phyloP scores from a whole-genome alignment of 2,329 filamentous ascomycete species.

The Aaosphaeria arxii region DNA sequence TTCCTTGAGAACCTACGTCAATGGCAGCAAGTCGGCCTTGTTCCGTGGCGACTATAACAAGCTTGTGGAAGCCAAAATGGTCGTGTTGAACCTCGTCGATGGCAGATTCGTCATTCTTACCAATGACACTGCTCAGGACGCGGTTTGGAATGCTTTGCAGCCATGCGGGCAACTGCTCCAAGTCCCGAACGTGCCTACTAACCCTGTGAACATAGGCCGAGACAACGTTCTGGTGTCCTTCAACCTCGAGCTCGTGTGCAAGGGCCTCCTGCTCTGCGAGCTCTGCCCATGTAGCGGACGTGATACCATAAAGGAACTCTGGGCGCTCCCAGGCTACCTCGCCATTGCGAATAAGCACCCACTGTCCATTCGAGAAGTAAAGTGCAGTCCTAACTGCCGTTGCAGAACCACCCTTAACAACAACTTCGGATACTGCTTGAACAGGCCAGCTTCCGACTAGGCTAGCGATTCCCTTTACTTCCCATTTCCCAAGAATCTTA shows the following conservation, averaged over 20 bases:
- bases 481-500: conserved; percentile 73
- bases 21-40: conserved; percentile 78
- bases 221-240: conserved; percentile 77
- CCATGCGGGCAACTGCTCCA: conserved; percentile 73
- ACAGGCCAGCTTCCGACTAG: conserved; percentile 45
- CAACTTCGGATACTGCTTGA: conserved; percentile 77
- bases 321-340: conserved; percentile 74
- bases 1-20: conserved; percentile 71
- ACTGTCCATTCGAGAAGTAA: conserved; percentile 65
- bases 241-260: conserved; percentile 76
- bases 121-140: conserved; percentile 54
- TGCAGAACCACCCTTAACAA: conserved; percentile 64
- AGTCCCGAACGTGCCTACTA: conserved; percentile 74
- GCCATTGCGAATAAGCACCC: conserved; percentile 81
- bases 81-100: conserved; percentile 59
- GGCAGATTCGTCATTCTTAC: conserved; percentile 59
- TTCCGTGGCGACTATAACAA: conserved; percentile 75
- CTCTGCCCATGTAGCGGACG: conserved; percentile 78
- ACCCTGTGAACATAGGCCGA: conserved; percentile 86
- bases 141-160: conserved; percentile 66
- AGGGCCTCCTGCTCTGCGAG: conserved; percentile 70
- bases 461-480: conserved; percentile 46
- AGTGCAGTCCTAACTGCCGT: conserved; percentile 78
- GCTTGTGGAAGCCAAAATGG: conserved; percentile 84
- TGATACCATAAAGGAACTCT: conserved; percentile 77